phyloP scores from a whole-genome alignment of 345 rosid species.

The Linum trigynum region DNA sequence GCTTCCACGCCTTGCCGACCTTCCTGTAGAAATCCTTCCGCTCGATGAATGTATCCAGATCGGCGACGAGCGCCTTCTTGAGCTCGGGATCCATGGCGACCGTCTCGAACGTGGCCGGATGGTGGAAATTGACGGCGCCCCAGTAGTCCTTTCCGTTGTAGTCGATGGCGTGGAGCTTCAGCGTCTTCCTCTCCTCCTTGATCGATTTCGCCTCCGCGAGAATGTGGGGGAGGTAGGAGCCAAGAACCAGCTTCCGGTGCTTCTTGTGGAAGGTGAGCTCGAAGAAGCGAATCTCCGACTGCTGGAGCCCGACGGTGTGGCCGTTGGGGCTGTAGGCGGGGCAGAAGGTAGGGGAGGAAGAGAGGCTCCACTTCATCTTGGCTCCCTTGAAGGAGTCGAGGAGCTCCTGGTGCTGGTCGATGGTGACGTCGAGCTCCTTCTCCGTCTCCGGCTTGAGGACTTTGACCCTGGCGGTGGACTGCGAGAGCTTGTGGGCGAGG shows the following conservation, averaged over 20 bases:
- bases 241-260: neutral
- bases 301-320: too few relatives aligned
- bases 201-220: neutral
- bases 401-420: neutral
- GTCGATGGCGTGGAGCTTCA: neutral
- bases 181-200: neutral
- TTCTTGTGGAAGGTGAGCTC: conserved; percentile 4
- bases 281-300: neutral
- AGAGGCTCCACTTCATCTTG: conserved; percentile 1
- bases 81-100: neutral
- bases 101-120: conserved; percentile 4
- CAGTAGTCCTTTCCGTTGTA: conserved; percentile 3
- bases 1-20: conserved; percentile 3
- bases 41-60: neutral
- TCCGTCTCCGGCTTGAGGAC: neutral
- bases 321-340: neutral
- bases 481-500: neutral
- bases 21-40: conserved; percentile 1
- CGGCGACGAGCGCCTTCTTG: neutral
- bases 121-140: neutral
- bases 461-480: neutral
- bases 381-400: neutral
- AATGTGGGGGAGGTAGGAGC: neutral
- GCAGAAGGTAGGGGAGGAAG: neutral
- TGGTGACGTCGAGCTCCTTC: neutral